Evolutionary conservation across 192 early-diverging fungal species (phyloP).

Genomic region (Rhizophagus clarus): DNA sequence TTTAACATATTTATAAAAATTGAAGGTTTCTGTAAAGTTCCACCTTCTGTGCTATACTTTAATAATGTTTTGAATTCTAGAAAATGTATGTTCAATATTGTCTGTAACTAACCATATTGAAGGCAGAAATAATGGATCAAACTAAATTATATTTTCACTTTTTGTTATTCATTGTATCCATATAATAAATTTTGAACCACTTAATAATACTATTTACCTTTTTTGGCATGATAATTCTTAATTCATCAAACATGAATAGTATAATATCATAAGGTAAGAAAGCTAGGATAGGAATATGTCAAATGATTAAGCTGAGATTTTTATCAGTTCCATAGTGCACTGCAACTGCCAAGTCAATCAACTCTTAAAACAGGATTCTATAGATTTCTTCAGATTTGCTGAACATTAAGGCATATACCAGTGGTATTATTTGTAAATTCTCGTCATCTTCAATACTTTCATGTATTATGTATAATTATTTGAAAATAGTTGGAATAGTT

Average conservation of each 20-base stretch:
- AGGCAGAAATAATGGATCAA: background rate
- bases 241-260: background rate
- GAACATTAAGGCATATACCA: background rate
- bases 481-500: conserved; percentile 11
- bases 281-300: conserved; percentile 9
- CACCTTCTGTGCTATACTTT: background rate
- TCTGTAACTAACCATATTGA: background rate
- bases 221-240: background rate
- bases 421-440: background rate
- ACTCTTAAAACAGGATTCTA: background rate
- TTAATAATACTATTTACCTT: background rate
- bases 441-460: background rate
- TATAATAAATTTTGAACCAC: conserved; percentile 11
- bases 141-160: background rate
- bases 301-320: conserved; percentile 5
- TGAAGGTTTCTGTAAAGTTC: no score
- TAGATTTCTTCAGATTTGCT: conserved; percentile 2
- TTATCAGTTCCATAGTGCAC: background rate
- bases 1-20: no score
- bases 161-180: background rate
- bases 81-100: conserved; percentile 8
- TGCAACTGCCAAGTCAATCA: background rate
- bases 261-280: background rate
- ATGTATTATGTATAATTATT: background rate
- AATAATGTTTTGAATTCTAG: background rate